Evolutionary conservation across 495 filamentous ascomycete species (phyloP).

Genomic region (Aspergillus coremiiformis): DNA sequence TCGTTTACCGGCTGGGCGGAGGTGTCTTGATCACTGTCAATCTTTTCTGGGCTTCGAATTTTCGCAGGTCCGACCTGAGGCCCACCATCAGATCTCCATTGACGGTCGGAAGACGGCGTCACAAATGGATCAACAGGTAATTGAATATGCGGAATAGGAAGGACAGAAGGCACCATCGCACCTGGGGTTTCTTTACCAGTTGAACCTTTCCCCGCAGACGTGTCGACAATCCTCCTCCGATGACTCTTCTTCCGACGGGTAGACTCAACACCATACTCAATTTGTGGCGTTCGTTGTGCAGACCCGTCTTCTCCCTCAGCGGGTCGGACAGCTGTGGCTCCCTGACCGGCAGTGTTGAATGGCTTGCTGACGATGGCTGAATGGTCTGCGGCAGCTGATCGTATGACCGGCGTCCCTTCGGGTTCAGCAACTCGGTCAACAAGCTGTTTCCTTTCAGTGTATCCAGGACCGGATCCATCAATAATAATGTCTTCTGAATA

Average conservation of each 20-base stretch:
- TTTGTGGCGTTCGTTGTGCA: not conserved
- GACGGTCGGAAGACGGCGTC: slow-evolving; percentile 25
- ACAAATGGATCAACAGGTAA: slow-evolving; percentile 24
- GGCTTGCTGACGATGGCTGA: slow-evolving; percentile 57
- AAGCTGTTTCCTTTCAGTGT: slow-evolving; percentile 74
- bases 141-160: slow-evolving; percentile 29
- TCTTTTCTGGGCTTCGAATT: slow-evolving; percentile 19
- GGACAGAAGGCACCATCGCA: slow-evolving; percentile 21
- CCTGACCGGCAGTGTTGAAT: slow-evolving; percentile 11
- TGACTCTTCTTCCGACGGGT: slow-evolving; percentile 44
- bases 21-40: slow-evolving; percentile 12
- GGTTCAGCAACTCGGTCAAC: slow-evolving; percentile 74
- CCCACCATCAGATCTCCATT: slow-evolving; percentile 31
- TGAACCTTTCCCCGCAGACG: slow-evolving; percentile 56
- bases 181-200: slow-evolving; percentile 27
- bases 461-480: slow-evolving; percentile 71
- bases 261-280: slow-evolving; percentile 29
- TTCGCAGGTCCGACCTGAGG: slow-evolving; percentile 27
- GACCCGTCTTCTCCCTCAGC: slow-evolving; percentile 4
- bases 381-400: slow-evolving; percentile 49
- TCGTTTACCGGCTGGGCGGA: slow-evolving; percentile 11
- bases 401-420: slow-evolving; percentile 67
- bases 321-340: not conserved
- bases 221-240: slow-evolving; percentile 75
- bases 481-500: slow-evolving; percentile 87